A percentile compares a stretch with the other conserved stretches of the same genome.
Conservation (phyloP, 495 filamentous ascomycete genomes). For the Penicillium pulvis region DNA sequence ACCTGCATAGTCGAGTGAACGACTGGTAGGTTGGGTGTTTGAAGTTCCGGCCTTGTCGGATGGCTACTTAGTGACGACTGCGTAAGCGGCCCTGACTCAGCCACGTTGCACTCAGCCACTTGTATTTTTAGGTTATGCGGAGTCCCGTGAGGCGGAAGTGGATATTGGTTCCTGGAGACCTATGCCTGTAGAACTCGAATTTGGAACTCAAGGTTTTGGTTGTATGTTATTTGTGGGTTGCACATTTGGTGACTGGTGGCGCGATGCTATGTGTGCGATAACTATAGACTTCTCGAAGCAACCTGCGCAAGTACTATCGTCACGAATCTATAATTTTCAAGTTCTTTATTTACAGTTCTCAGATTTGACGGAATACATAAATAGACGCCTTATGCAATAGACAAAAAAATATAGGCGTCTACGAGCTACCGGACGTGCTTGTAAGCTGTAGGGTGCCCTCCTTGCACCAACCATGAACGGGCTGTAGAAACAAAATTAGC, state of each 20-base stretch:
- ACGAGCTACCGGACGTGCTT: conserved; percentile 4
- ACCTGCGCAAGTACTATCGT: not conserved
- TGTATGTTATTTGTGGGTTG: no score
- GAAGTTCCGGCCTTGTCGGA: not conserved
- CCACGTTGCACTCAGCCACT: conserved; percentile 18
- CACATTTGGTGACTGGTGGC: no score
- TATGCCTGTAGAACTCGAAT: no score
- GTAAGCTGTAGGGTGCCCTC: conserved; percentile 53
- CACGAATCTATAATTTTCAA: not conserved
- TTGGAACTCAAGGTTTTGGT: no score
- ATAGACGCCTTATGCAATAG: conserved; percentile 1
- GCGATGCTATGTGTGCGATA: no score
- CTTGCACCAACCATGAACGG: conserved; percentile 78
- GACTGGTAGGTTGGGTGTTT: not conserved
- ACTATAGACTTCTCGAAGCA: not conserved
- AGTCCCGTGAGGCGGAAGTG: not conserved
- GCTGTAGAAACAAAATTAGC: conserved; percentile 48
- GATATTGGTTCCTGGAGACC: not conserved
- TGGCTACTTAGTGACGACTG: not conserved
- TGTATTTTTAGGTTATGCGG: conserved; percentile 12
- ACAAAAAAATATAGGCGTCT: not conserved
- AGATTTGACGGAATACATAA: conserved; percentile 1
- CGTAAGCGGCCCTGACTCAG: conserved; percentile 23
- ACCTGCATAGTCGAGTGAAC: conserved; percentile 12
- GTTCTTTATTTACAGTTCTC: conserved; percentile 21